Evolutionary conservation across 768 basidiomycete species (phyloP).

Genomic region (Mycena alexandri): DNA sequence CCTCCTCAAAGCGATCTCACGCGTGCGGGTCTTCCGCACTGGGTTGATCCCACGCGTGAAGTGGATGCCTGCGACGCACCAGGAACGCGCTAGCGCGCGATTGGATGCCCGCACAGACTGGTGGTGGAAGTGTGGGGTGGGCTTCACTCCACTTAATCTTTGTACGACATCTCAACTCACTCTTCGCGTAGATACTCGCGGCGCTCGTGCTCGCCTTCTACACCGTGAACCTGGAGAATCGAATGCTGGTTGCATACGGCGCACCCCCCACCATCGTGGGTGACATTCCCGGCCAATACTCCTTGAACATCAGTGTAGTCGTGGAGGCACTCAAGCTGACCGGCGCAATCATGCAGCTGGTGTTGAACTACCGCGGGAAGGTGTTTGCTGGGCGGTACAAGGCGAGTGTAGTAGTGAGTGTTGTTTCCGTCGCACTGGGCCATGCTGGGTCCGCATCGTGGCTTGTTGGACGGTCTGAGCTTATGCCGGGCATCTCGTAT

Average conservation of each 20-base stretch:
- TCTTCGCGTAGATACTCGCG: slow-evolving; percentile 1
- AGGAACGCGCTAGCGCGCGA: slow-evolving; percentile 11
- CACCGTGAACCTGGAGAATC: not conserved
- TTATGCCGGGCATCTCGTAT: slow-evolving; percentile 4
- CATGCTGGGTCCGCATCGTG: not conserved
- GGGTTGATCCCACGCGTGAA: not conserved
- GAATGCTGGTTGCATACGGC: not conserved
- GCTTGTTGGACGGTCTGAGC: slow-evolving; percentile 6
- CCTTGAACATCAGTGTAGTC: not conserved
- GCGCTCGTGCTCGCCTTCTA: not conserved
- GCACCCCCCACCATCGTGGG: not conserved
- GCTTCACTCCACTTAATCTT: not conserved
- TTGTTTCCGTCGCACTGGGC: not conserved
- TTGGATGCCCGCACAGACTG: slow-evolving; percentile 16
- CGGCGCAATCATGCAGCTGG: slow-evolving; percentile 7
- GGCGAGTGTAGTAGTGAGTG: not conserved
- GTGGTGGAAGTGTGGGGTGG: slow-evolving; percentile 15
- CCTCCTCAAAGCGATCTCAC: not conserved
- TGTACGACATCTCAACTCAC: not conserved
- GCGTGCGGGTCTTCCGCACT: not conserved
- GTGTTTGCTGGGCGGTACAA: slow-evolving; percentile 20
- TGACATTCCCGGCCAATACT: not conserved
- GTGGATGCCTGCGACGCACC: slow-evolving; percentile 6
- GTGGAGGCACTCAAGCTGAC: not conserved
- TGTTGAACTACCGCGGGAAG: slow-evolving; percentile 9